Evolutionary conservation across 2,329 filamentous ascomycete genomes (phyloP).

Genomic region (Hawksworthiomyces lignivorus): DNA sequence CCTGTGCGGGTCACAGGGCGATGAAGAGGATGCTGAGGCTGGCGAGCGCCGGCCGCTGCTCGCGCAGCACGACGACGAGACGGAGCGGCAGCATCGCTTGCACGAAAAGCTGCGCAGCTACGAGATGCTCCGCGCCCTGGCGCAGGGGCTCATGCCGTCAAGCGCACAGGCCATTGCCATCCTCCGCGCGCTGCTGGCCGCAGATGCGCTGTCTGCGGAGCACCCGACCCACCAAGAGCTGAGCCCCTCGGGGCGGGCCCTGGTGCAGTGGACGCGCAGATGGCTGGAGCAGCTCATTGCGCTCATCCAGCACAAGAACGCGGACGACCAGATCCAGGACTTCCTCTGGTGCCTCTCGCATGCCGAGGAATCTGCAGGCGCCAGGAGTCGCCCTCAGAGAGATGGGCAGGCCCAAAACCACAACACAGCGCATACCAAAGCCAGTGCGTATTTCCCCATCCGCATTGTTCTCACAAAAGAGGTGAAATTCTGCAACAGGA

Average conservation of each 20-base stretch:
- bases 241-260: constrained; percentile 66
- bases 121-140: constrained; percentile 78
- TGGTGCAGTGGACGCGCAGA: constrained; percentile 64
- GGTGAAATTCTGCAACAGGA: too few species aligned
- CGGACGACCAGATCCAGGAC: constrained; percentile 78
- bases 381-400: constrained; percentile 52
- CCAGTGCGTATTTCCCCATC: constrained; percentile 23
- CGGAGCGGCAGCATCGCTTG: constrained; percentile 64
- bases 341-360: constrained; percentile 79
- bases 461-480: too few species aligned
- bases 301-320: constrained; percentile 76
- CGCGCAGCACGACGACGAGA: constrained; percentile 77
- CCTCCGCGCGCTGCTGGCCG: constrained; percentile 68
- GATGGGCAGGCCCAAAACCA: constrained; percentile 55
- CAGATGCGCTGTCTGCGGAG: constrained; percentile 70
- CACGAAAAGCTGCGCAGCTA: constrained; percentile 90
- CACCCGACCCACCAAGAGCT: constrained; percentile 44
- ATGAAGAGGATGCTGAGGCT: constrained; percentile 17
- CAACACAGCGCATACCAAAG: constrained; percentile 63
- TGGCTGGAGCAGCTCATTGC: constrained; percentile 76
- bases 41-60: constrained; percentile 62
- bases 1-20: constrained; percentile 9
- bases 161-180: constrained; percentile 78
- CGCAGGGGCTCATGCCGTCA: constrained; percentile 83
- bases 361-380: constrained; percentile 62